phyloP scores from a whole-genome alignment of 306 rosid species.

The Gynostemma pentaphyllum region DNA sequence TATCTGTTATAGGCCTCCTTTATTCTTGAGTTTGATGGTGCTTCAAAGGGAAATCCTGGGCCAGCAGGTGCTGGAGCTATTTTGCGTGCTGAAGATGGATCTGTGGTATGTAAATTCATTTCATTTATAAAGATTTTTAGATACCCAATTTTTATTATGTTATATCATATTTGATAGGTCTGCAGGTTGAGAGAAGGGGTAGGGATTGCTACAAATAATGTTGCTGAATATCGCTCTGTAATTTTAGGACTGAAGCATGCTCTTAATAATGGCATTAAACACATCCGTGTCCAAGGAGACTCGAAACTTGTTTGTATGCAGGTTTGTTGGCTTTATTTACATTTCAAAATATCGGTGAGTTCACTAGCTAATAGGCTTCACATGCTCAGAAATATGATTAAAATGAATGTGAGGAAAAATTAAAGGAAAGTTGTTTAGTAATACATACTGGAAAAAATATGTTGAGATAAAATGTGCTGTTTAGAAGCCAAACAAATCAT shows the following conservation, averaged over 20 bases:
- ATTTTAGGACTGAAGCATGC: conserved; percentile 66
- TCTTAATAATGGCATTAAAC: conserved; percentile 44
- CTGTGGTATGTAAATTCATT: conserved; percentile 26
- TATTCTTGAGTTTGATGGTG: conserved; percentile 15
- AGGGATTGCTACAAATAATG: conserved; percentile 57
- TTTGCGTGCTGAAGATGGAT: conserved; percentile 23
- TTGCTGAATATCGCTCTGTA: conserved; percentile 73
- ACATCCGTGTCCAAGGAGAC: conserved; percentile 52
- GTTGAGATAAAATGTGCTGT: no score
- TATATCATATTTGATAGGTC: conserved; percentile 31
- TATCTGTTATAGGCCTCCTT: not conserved
- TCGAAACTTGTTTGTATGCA: conserved; percentile 82
- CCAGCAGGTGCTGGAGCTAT: conserved; percentile 11
- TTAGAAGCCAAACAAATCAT: no score
- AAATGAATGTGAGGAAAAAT: not conserved
- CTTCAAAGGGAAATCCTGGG: conserved; percentile 15
- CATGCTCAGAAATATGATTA: not conserved
- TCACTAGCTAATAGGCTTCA: not conserved
- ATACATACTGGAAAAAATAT: no score
- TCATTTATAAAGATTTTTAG: not conserved
- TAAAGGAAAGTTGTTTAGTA: no score
- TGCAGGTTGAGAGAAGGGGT: conserved; percentile 64
- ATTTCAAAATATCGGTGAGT: not conserved
- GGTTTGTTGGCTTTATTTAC: conserved; percentile 34
- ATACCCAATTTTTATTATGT: conserved; percentile 3